phyloP scores from a whole-genome alignment of 495 filamentous ascomycete species.

The Chlorociboria aeruginascens region DNA sequence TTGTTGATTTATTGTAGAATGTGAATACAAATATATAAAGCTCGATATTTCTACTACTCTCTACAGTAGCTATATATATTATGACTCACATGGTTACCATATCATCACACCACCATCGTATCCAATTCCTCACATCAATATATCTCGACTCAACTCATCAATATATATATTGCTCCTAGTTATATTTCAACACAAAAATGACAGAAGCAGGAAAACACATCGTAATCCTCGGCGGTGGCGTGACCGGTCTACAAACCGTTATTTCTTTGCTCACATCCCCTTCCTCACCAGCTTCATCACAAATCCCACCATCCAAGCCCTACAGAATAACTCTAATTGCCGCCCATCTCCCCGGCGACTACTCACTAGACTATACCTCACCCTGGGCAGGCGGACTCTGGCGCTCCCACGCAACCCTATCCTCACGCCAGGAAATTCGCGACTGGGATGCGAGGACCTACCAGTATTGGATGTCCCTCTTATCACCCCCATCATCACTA shows the following conservation, averaged over 20 bases:
- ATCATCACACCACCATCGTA: too few relatives aligned
- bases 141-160: too few relatives aligned
- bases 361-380: constrained; percentile 7
- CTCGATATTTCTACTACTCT: too few relatives aligned
- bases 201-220: constrained; percentile 1
- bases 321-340: constrained; percentile 30
- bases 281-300: not conserved
- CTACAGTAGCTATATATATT: too few relatives aligned
- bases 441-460: constrained; percentile 38
- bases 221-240: constrained; percentile 24
- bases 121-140: too few relatives aligned
- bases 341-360: constrained; percentile 22
- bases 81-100: too few relatives aligned
- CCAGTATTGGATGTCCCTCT: constrained; percentile 28
- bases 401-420: constrained; percentile 2
- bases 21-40: too few relatives aligned
- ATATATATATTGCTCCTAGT: too few relatives aligned
- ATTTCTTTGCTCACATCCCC: constrained; percentile 24
- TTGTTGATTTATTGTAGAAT: too few relatives aligned
- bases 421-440: not conserved
- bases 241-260: constrained; percentile 32
- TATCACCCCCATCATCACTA: not conserved
- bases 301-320: not conserved
- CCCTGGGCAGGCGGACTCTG: constrained; percentile 11
- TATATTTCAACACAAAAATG: too few relatives aligned